Percentiles rank a stretch among this genome's conserved stretches.
phyloP scores from a whole-genome alignment of 164 flowering plant species.

The Akebia trifoliata region DNA sequence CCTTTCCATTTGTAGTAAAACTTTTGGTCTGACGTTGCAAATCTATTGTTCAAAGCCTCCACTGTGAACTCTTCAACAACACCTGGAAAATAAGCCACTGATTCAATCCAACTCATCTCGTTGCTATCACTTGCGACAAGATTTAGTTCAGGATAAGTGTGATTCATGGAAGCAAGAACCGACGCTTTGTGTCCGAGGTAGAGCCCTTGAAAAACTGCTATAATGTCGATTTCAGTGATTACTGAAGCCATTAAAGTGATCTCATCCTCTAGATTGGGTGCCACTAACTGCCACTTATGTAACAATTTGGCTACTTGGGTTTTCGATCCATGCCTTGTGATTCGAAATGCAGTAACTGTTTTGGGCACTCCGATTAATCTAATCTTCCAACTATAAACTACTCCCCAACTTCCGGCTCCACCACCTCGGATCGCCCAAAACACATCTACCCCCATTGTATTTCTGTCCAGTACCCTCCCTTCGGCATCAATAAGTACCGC shows the following conservation, averaged over 20 bases:
- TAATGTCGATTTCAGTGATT: neutral
- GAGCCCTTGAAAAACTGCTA: constrained; percentile 12
- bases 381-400: constrained; percentile 18
- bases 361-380: constrained; percentile 12
- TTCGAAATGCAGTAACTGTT: constrained; percentile 9
- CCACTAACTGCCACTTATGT: constrained; percentile 19
- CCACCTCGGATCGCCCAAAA: constrained; percentile 27
- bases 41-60: constrained; percentile 4
- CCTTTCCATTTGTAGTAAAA: constrained; percentile 7
- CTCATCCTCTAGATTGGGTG: constrained; percentile 12
- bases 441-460: constrained; percentile 19
- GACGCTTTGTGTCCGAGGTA: constrained; percentile 12
- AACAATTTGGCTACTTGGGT: constrained; percentile 3
- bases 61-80: constrained; percentile 2
- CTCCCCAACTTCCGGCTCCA: constrained; percentile 22
- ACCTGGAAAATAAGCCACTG: constrained; percentile 10
- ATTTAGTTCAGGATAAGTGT: constrained; percentile 5
- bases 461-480: constrained; percentile 12
- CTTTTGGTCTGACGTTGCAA: constrained; percentile 8
- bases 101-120: constrained; percentile 17
- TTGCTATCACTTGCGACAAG: constrained; percentile 10
- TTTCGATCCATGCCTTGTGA: neutral
- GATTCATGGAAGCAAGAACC: constrained; percentile 3
- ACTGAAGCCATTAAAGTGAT: constrained; percentile 8
- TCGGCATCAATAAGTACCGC: constrained; percentile 16